Evolutionary conservation across 306 rosid species (phyloP), one percentile per base, ranked within the genome.

Genomic region (Casuarina cunninghamiana): DNA sequence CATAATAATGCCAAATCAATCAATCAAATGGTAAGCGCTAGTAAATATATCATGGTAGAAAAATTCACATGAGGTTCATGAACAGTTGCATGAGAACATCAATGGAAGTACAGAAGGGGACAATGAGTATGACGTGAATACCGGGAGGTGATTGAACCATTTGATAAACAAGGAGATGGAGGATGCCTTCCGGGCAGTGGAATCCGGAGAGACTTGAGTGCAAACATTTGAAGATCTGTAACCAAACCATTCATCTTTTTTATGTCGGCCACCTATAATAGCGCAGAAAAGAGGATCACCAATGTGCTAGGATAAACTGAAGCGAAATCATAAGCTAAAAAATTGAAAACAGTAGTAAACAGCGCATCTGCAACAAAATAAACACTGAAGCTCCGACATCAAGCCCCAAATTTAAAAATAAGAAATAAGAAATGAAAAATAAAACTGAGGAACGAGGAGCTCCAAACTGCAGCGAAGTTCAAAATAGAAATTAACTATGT

Each of bases 151-250:
- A 21, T 26, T 71, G 85, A 79, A 76, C 85, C 91, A 70, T 85
- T 85, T 54, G 96, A 81, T 75, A 92, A 82, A 81, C 87, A 85
- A 58, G 94, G 91, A 65, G 97, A 94, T 37, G 97, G 97, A 80
- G 96, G 91, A 62, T 94, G 98, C 82, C 94, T 92, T 77, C 98
- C 97, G 21, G 97, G 98, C 46, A 94, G 82, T 15, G 96, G 98
- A 83, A 94, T 94, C 57, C 85, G 93, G 75, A 94, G 88, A 80
- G 87, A 83, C 77, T 88, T 87, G 26, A 94, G 97, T 5, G 91
- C 98, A 84, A 94, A 94, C 90, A 94, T 92, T 80, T 94, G 98
- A 83, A 77, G 88, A 73, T 94, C 98, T 10, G 97, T 90, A 63
- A 91, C 91, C n/a, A 94, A 91, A 53, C 88, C 86, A 79, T 94